Percentiles rank a stretch among this genome's conserved stretches.
These are phyloP conservation scores for Paramarasmius palmivorus DNA, from an alignment of 1,284 basidiomycete species.

Conservation along the genomic window DNA sequence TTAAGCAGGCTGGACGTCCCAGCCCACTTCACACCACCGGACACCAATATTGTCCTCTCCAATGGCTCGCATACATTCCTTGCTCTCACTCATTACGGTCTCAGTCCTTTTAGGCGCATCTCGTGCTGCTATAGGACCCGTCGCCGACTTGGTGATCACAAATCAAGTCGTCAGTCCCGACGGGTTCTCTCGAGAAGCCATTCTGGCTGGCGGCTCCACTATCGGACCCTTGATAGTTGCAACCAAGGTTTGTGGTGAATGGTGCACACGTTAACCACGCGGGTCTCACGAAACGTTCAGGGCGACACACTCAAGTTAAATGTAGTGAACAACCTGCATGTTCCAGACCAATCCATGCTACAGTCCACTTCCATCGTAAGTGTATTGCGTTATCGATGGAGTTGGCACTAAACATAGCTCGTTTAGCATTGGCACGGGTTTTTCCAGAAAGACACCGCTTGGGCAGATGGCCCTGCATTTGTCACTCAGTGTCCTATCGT, in stretches of 20 bases:
- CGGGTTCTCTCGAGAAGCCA: conserved; percentile 15
- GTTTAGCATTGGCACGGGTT: conserved; percentile 24
- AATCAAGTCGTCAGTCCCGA: conserved; percentile 18
- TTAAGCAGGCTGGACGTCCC: no score
- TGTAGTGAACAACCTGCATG: conserved; percentile 25
- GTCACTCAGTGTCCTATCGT: conserved; percentile 40
- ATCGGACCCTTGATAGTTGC: conserved; percentile 11
- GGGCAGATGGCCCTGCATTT: conserved; percentile 22
- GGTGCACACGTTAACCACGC: background rate
- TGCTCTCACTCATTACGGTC: background rate
- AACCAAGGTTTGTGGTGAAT: conserved; percentile 8
- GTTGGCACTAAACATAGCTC: no score
- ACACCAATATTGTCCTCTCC: no score
- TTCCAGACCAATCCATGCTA: conserved; percentile 23
- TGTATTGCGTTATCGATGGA: no score
- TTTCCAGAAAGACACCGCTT: conserved; percentile 19
- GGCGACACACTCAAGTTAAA: conserved; percentile 25
- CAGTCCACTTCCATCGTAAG: conserved; percentile 27
- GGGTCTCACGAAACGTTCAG: conserved; percentile 6
- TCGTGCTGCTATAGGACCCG: conserved; percentile 7
- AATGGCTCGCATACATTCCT: background rate
- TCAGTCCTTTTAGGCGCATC: background rate
- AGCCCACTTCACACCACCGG: no score
- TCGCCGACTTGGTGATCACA: conserved; percentile 12
- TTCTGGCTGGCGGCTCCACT: conserved; percentile 7